Percentiles rank a stretch among this genome's conserved stretches.
phyloP scores from a whole-genome alignment of 345 rosid species.

The Hibiscus syriacus region DNA sequence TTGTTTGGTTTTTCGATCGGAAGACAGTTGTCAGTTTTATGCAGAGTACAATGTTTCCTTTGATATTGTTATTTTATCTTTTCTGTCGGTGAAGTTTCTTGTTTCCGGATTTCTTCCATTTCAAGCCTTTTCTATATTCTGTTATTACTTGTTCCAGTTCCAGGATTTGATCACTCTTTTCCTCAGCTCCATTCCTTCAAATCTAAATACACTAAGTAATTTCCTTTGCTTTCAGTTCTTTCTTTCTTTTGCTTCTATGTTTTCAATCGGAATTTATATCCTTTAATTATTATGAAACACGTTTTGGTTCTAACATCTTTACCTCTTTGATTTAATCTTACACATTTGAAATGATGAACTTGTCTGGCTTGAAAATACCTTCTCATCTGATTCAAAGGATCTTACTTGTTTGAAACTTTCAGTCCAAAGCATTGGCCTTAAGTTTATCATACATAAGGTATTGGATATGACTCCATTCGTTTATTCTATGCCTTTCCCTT shows the following conservation, averaged over 20 bases:
- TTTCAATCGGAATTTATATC: not conserved
- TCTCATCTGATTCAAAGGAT: not conserved
- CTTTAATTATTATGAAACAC: too few relatives aligned
- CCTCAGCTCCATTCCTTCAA: not conserved
- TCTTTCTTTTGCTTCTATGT: too few relatives aligned
- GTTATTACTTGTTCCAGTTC: not conserved
- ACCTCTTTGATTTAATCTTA: constrained; percentile 21
- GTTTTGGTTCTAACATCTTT: too few relatives aligned
- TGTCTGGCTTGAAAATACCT: not conserved
- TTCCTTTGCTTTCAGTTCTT: not conserved
- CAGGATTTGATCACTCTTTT: not conserved
- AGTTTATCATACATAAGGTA: not conserved
- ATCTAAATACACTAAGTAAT: not conserved
- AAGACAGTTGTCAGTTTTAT: not conserved
- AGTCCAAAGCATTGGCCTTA: not conserved
- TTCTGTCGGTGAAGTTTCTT: constrained; percentile 33
- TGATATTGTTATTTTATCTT: constrained; percentile 5
- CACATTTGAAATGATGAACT: not conserved
- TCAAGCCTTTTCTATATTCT: constrained; percentile 9
- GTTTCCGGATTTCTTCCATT: constrained; percentile 15
- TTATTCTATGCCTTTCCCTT: not conserved
- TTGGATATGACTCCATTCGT: not conserved
- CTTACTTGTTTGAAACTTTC: not conserved
- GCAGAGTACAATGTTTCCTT: not conserved
- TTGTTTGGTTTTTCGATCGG: too few relatives aligned